These are phyloP conservation scores for Arthrinium phaeospermum DNA, from an alignment of 2,329 filamentous ascomycete species.

Conservation along the genomic window DNA sequence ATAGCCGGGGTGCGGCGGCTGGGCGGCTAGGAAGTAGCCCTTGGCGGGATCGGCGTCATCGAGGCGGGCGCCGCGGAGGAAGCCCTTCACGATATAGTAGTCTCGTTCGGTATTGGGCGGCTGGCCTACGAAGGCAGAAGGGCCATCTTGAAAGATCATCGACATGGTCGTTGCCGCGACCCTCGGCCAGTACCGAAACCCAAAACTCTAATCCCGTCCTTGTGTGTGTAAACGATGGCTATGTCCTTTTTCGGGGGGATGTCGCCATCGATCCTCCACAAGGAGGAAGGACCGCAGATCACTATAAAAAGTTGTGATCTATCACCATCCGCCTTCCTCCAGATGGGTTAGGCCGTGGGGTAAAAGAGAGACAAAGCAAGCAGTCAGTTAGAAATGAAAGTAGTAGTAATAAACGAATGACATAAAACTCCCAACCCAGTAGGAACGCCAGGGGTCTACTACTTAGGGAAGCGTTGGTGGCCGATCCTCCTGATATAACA, in stretches of 20 bases:
- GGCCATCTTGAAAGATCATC: not conserved
- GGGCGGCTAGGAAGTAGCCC: slow-evolving; percentile 29
- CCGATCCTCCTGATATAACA: slow-evolving; percentile 1
- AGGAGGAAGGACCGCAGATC: not conserved
- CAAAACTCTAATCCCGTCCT: not conserved
- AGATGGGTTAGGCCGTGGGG: not conserved
- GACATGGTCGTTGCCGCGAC: not conserved
- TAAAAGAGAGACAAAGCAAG: not conserved
- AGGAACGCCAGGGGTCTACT: not conserved
- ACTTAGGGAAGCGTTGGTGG: not conserved
- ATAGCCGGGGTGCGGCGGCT: slow-evolving; percentile 28
- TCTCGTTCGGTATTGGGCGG: slow-evolving; percentile 36
- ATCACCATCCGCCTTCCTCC: not conserved
- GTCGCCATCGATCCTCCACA: slow-evolving; percentile 2
- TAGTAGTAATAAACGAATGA: not conserved
- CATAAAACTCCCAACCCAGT: not conserved
- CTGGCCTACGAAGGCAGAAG: slow-evolving; percentile 32
- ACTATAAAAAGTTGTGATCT: not conserved
- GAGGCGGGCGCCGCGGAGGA: slow-evolving; percentile 30
- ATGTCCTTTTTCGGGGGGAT: not conserved
- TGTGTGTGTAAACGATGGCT: not conserved
- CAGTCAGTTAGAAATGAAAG: not conserved
- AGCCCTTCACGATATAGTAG: slow-evolving; percentile 37
- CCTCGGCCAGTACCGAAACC: not conserved
- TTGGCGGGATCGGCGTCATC: slow-evolving; percentile 28